Base-by-base conservation (phyloP, 2,329 filamentous ascomycete species). In the Ophiocordyceps robertsii region DNA sequence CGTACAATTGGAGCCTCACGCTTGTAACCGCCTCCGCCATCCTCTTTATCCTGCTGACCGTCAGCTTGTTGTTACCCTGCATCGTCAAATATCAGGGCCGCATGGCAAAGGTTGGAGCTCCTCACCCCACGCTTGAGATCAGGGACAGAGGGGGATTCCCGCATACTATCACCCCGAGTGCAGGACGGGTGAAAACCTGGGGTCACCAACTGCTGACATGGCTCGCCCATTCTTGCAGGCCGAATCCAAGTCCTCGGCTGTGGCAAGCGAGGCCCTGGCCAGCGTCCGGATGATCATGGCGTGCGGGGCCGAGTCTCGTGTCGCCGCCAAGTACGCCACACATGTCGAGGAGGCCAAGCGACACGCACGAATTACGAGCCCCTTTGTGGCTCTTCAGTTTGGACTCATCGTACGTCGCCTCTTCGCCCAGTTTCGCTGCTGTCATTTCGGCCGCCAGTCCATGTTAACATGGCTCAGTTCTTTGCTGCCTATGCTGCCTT, bases 261-360 rank as follows among this genome's bases (percentile, higher is more conserved):
- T 82, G 4, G 77, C 78, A 1, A 77, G 74, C 43, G 78, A 82
- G 55, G 65, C 75, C 3, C 68, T 82, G 48, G 62, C 67, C 1
- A 72, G 70, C 40, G 73, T 81, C 31, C 66, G 75, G 7, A 82
- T 80, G 66, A 65, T 82, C 30, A 67, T 72, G 32, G 77, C 77
- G 1, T 81, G 75, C 50, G 75, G 76, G 31, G 78, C 78, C 12
- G 73, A 81, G 53, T 53, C 59, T 13, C 68, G 72, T 6, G 67
- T 80, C 43, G 61, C 66, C 0, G 58, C 64, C 39, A 73, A 70
- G 30, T 81, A 79, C 52, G 57, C 66, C 13, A 59, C 62, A 6
- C 78, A 72, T 64, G 69, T 77, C 17, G 62, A 69, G n/a, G 68
- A 75, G 43, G 69, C 73, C 2, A 69, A 65, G 44, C 62, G 59